Conservation (phyloP, 164 flowering plant species). For the Umbellularia californica region DNA sequence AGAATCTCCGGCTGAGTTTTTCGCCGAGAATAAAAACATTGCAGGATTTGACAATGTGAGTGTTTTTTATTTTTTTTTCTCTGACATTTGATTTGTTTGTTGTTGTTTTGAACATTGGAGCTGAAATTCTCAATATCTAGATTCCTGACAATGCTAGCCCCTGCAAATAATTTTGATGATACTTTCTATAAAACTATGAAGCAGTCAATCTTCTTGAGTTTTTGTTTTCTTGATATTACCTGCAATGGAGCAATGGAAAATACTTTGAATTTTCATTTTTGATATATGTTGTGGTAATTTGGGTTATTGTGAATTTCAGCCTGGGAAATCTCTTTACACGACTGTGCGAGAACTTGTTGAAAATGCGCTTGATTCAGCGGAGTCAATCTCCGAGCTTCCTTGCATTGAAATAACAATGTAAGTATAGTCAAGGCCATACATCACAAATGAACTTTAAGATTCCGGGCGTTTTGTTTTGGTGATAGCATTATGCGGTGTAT, state of each 20-base stretch:
- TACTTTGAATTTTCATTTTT: background rate
- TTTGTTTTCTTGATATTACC: background rate
- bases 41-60: slow-evolving; percentile 97
- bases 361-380: slow-evolving; percentile 94
- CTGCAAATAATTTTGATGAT: background rate
- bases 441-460: background rate
- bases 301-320: slow-evolving; percentile 39
- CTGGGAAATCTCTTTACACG: slow-evolving; percentile 88
- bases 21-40: slow-evolving; percentile 94
- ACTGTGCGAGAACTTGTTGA: slow-evolving; percentile 97
- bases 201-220: background rate
- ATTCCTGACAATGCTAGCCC: background rate
- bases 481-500: no score
- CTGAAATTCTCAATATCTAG: background rate
- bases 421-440: slow-evolving; percentile 17
- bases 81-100: no score
- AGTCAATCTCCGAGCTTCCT: slow-evolving; percentile 93
- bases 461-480: no score
- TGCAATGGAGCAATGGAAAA: background rate
- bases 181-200: background rate
- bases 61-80: background rate
- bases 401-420: slow-evolving; percentile 84
- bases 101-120: background rate
- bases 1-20: slow-evolving; percentile 99
- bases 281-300: slow-evolving; percentile 6